Conservation (phyloP, 1,284 basidiomycete species). For the Cystobasidium slooffiae region DNA sequence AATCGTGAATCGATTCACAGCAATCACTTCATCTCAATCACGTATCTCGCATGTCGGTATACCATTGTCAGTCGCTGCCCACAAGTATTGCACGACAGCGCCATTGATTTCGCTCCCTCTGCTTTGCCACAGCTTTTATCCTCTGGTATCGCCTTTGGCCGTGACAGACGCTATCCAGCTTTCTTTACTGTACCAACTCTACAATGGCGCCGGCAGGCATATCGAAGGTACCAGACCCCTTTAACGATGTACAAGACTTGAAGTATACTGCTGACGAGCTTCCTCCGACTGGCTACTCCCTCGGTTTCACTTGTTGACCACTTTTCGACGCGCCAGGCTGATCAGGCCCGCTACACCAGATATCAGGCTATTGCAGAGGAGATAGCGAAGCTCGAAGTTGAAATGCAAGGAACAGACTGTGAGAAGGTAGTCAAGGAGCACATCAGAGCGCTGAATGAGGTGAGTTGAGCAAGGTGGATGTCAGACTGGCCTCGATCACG, state of each 20-base stretch:
- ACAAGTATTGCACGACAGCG: no score
- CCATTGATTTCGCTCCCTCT: no score
- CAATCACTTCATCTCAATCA: no score
- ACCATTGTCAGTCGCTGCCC: no score
- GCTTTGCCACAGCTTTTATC: no score
- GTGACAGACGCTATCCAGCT: no score
- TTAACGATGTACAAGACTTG: background rate
- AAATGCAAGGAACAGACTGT: constrained; percentile 33
- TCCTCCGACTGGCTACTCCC: background rate
- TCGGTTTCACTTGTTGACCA: background rate
- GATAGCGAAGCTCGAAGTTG: constrained; percentile 38
- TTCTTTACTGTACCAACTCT: no score
- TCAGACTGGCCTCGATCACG: background rate
- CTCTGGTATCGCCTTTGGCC: no score
- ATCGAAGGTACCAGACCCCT: no score
- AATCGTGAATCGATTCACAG: no score
- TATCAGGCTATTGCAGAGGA: constrained; percentile 31
- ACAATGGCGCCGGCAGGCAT: no score
- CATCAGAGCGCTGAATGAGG: constrained; percentile 40
- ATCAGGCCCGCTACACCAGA: constrained; percentile 29
- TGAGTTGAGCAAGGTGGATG: background rate
- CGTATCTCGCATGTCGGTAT: no score
- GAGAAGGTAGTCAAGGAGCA: constrained; percentile 43
- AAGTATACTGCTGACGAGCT: background rate
- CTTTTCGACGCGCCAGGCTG: constrained; percentile 14